Conservation (phyloP, 1,139 yeast species). For the Yamadazyma spencermartinsiae region DNA sequence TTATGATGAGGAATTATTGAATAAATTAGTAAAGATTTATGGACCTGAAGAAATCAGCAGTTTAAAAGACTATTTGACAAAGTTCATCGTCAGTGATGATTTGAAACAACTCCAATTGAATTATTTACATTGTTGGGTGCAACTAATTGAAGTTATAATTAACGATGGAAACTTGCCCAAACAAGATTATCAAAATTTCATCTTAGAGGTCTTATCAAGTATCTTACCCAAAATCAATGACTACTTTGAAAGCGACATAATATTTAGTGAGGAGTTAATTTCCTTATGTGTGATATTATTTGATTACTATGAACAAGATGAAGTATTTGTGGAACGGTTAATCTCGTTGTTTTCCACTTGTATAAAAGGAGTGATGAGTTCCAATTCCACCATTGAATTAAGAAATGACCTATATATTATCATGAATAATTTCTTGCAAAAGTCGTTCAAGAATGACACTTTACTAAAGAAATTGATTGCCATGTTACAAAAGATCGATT, state of each 20-base stretch:
- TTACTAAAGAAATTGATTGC: constrained; percentile 49
- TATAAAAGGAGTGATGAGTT: constrained; percentile 67
- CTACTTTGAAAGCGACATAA: constrained; percentile 64
- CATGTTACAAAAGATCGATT: constrained; percentile 59
- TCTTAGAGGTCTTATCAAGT: constrained; percentile 73
- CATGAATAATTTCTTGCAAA: constrained; percentile 64
- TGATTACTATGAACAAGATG: constrained; percentile 51
- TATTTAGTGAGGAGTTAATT: constrained; percentile 74
- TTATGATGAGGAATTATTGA: constrained; percentile 6
- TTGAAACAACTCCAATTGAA: constrained; percentile 56
- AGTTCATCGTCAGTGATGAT: constrained; percentile 43
- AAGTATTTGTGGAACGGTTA: constrained; percentile 46
- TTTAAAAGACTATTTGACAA: constrained; percentile 36
- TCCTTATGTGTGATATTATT: constrained; percentile 72
- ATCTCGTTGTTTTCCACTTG: constrained; percentile 74
- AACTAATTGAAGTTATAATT: constrained; percentile 70
- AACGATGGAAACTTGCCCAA: constrained; percentile 48
- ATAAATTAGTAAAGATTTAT: constrained; percentile 7
- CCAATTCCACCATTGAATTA: constrained; percentile 64
- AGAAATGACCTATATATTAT: constrained; percentile 80
- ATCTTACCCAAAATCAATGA: constrained; percentile 76
- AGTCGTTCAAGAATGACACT: constrained; percentile 39
- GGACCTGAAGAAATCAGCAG: constrained; percentile 4
- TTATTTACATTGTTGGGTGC: constrained; percentile 80
- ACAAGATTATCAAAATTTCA: constrained; percentile 52